A percentile compares a stretch with the other conserved stretches of the same genome.
These are phyloP conservation scores for Spathaspora boniae DNA, from an alignment of 805 yeast species.

Conservation along the genomic window DNA sequence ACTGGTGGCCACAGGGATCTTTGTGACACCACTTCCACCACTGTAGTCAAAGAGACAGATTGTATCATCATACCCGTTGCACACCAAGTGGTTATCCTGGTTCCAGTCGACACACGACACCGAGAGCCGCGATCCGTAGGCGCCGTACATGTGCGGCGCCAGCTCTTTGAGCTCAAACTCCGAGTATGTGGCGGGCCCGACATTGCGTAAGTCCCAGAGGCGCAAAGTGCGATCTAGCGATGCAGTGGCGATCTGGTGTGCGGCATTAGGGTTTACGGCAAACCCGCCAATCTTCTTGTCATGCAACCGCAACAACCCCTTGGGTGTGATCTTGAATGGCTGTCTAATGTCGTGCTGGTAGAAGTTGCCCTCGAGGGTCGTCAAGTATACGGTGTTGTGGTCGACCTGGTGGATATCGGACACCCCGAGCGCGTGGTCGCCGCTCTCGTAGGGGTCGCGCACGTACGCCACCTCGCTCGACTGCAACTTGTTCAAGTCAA, in stretches of 20 bases:
- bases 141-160: constrained; percentile 54
- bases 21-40: constrained; percentile 15
- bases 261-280: constrained; percentile 64
- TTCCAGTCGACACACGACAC: constrained; percentile 87
- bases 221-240: constrained; percentile 83
- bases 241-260: constrained; percentile 75
- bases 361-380: constrained; percentile 80
- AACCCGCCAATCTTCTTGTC: constrained; percentile 94
- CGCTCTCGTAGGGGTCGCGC: constrained; percentile 51
- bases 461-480: constrained; percentile 48
- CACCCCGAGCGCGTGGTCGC: constrained; percentile 48
- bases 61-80: constrained; percentile 91
- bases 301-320: constrained; percentile 56
- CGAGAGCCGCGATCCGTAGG: constrained; percentile 71
- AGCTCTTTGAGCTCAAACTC: constrained; percentile 46
- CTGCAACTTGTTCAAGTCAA: constrained; percentile 61
- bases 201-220: constrained; percentile 79
- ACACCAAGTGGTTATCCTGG: constrained; percentile 62
- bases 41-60: constrained; percentile 56
- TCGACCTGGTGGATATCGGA: constrained; percentile 63
- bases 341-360: constrained; percentile 68
- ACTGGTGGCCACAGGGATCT: constrained; percentile 8
- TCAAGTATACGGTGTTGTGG: constrained; percentile 58
- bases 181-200: constrained; percentile 40
- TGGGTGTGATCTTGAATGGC: constrained; percentile 24